Evolutionary conservation across 805 yeast genomes (phyloP).

Genomic region (Spathaspora arborariae): DNA sequence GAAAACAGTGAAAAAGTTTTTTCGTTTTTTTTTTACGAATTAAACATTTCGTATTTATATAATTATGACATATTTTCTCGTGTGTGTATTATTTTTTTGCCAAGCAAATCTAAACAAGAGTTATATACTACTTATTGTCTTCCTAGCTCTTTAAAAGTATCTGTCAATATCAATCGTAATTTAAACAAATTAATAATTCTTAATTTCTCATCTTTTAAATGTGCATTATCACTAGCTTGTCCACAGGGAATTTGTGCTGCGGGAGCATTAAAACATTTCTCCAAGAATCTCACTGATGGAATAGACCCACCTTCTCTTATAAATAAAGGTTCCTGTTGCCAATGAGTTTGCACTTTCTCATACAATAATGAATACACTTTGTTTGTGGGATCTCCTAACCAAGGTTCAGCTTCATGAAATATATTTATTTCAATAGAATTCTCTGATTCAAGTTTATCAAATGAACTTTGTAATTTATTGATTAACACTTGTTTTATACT

Average conservation of each 20-base stretch:
- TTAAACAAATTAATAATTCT: conserved; percentile 75
- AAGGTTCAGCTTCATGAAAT: conserved; percentile 87
- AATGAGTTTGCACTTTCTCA: conserved; percentile 58
- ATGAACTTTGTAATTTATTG: conserved; percentile 42
- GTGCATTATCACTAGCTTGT: conserved; percentile 92
- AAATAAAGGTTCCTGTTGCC: conserved; percentile 81
- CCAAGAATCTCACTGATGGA: conserved; percentile 83
- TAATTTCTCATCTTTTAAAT: conserved; percentile 80
- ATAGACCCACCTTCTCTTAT: conserved; percentile 97
- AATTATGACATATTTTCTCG: not conserved
- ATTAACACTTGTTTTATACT: conserved; percentile 51
- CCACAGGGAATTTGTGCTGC: conserved; percentile 98
- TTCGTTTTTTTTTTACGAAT: too few species aligned
- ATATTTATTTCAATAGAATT: conserved; percentile 61
- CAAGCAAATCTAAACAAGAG: not conserved
- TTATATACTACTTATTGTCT: not conserved
- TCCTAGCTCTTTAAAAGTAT: conserved; percentile 44
- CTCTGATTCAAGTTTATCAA: conserved; percentile 48
- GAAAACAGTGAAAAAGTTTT: too few species aligned
- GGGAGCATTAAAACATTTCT: conserved; percentile 75
- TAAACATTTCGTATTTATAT: not conserved
- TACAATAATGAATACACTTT: conserved; percentile 66
- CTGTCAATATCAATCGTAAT: conserved; percentile 59
- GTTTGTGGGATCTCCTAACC: conserved; percentile 87
- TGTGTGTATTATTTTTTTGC: not conserved